Evolutionary conservation across 306 rosid species (phyloP).

Genomic region (Fragaria iinumae): DNA sequence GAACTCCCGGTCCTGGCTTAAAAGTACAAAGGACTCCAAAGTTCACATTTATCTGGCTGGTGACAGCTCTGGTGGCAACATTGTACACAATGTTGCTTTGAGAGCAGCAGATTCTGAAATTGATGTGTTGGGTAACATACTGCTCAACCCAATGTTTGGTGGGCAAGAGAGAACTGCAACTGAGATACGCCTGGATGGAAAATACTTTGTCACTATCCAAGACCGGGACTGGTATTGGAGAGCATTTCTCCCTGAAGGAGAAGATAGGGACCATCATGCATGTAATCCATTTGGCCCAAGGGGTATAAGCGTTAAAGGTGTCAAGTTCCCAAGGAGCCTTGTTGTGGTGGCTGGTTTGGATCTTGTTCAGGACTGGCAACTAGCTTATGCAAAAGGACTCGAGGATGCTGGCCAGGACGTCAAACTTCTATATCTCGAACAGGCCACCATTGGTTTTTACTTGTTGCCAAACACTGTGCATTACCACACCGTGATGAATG

Average conservation of each 20-base stretch:
- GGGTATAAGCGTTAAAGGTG: conserved; percentile 55
- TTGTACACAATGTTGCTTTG: conserved; percentile 85
- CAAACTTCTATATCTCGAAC: conserved; percentile 69
- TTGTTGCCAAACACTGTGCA: conserved; percentile 84
- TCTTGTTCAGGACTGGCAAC: conserved; percentile 92
- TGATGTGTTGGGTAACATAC: conserved; percentile 72
- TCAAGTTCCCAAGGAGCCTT: conserved; percentile 83
- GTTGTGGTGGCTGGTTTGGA: conserved; percentile 97
- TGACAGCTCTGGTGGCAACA: conserved; percentile 98
- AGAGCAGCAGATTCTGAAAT: conserved; percentile 65
- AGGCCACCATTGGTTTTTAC: conserved; percentile 92
- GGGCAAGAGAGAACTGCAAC: conserved; percentile 80
- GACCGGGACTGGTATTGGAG: conserved; percentile 99
- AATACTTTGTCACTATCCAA: conserved; percentile 71
- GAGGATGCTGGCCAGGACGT: conserved; percentile 69
- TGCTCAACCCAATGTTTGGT: conserved; percentile 93
- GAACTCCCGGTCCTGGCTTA: conserved; percentile 75
- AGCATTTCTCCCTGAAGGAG: conserved; percentile 95
- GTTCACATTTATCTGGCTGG: conserved; percentile 83
- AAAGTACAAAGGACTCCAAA: conserved; percentile 69
- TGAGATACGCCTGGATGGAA: conserved; percentile 77
- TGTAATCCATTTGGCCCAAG: conserved; percentile 93
- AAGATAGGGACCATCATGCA: conserved; percentile 91
- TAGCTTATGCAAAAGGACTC: conserved; percentile 82
- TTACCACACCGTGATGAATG: conserved; percentile 83